Percentiles rank a stretch among this genome's conserved stretches.
Conservation (phyloP, 108 stramenopile species). For the Discostella stelligeroides region DNA sequence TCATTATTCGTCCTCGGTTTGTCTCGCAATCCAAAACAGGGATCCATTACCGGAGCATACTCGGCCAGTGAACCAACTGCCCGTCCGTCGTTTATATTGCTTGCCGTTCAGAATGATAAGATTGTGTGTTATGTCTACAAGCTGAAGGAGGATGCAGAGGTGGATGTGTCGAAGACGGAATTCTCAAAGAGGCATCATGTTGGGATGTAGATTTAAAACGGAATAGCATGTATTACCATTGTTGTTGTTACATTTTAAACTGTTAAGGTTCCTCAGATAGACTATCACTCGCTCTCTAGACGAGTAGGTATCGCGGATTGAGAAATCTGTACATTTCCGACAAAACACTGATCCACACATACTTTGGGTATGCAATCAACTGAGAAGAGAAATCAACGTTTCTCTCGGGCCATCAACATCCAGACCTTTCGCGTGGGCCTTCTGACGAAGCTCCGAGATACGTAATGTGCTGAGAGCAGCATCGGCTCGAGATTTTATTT, state of each 20-base stretch:
- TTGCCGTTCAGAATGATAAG: slow-evolving; percentile 93
- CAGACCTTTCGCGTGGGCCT: too few relatives aligned
- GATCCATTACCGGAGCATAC: slow-evolving; percentile 94
- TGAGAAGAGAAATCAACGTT: too few relatives aligned
- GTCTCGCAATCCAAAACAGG: slow-evolving; percentile 36
- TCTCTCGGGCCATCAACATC: too few relatives aligned
- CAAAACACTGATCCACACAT: too few relatives aligned
- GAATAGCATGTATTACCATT: too few relatives aligned
- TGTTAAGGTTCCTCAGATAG: too few relatives aligned
- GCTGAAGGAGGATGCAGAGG: slow-evolving; percentile 61
- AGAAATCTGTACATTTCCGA: too few relatives aligned
- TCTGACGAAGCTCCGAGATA: not conserved
- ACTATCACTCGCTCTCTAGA: too few relatives aligned
- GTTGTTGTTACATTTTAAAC: too few relatives aligned
- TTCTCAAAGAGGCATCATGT: slow-evolving; percentile 57
- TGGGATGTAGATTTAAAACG: too few relatives aligned
- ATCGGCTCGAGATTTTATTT: not conserved
- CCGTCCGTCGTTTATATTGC: slow-evolving; percentile 87
- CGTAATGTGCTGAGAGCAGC: not conserved
- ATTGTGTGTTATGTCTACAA: slow-evolving; percentile 95
- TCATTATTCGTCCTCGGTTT: not conserved
- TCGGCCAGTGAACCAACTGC: slow-evolving; percentile 57
- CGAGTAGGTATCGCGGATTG: too few relatives aligned
- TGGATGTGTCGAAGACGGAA: slow-evolving; percentile 87
- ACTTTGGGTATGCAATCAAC: too few relatives aligned